phyloP scores from a whole-genome alignment of 257 asterid species.

The Plantago ovata region DNA sequence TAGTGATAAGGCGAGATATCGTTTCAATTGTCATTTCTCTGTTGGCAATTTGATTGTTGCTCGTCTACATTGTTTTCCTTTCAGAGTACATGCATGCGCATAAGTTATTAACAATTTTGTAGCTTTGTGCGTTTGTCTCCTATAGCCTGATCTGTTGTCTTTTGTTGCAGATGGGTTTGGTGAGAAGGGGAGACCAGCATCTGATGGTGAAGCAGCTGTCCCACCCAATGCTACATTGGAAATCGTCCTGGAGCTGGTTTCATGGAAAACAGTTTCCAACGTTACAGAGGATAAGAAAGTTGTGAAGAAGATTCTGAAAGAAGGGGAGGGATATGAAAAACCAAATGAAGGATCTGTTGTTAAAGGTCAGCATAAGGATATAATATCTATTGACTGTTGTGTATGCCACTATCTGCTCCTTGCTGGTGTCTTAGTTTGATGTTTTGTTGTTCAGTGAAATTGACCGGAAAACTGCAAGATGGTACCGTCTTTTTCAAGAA shows the following conservation, averaged over 20 bases:
- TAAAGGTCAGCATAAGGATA: slow-evolving; percentile 31
- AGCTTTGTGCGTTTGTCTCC: background rate
- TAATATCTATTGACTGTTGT: background rate
- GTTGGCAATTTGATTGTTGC: background rate
- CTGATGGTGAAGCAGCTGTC: slow-evolving; percentile 42
- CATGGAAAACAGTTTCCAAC: slow-evolving; percentile 61
- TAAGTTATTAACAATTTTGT: background rate
- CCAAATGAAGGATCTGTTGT: slow-evolving; percentile 74
- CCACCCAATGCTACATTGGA: slow-evolving; percentile 53
- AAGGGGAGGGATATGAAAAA: slow-evolving; percentile 65
- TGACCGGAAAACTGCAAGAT: slow-evolving; percentile 56
- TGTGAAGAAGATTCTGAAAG: slow-evolving; percentile 52
- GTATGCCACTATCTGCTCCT: background rate
- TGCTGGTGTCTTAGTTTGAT: background rate
- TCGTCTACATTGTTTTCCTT: too few species aligned
- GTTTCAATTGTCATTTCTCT: too few species aligned
- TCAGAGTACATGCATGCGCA: background rate
- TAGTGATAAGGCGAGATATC: too few species aligned
- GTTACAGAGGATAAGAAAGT: slow-evolving; percentile 72
- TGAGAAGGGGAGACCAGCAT: slow-evolving; percentile 58
- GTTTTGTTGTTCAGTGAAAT: slow-evolving; percentile 40
- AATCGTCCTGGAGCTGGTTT: slow-evolving; percentile 43
- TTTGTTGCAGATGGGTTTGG: slow-evolving; percentile 57
- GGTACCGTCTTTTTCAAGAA: slow-evolving; percentile 54
- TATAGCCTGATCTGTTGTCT: background rate